Evolutionary conservation across 495 filamentous ascomycete species (phyloP), one percentile per base, ranked within the genome.

Genomic region (Neurospora terricola): DNA sequence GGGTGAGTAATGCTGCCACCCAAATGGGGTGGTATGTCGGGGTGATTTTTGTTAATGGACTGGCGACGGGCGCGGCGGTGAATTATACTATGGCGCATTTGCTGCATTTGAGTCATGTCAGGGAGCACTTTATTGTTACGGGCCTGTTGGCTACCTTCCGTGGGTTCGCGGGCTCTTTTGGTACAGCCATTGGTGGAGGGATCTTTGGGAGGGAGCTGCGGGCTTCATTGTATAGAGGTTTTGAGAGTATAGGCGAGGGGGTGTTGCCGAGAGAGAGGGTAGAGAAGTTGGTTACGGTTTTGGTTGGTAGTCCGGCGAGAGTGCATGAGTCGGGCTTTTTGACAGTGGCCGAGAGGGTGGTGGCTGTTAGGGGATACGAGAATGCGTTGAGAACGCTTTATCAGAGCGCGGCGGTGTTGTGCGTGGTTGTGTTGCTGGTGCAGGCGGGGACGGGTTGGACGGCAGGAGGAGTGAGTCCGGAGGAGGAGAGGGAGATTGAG

Each of bases 41-140:
- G 2, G 76, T 85, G 0, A 85, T 89, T 3, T 91, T 93, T 80
- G 11, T 87, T 30, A 91, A 92, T 76, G 92, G 92, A 0, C 78
- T 92, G n/a, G 86, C 85, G 74, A 89, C 90, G 4, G 92, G 92
- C 27, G 89, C 90, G 1, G 82, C 88, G 11, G 79, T 94, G 40
- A 94, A 93, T 79, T 96, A 94, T 79, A 91, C 89, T 0, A 85
- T 96, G 1, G 90, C 91, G 0, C 93, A 96, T 74, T 76, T 94
- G 7, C 84, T 94, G 16, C 89, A 94, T 75, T 80, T 93, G n/a
- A 90, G 89, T 2, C 80, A 78, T 0, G 84, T 86, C 0, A 81
- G 86, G 5, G 85, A 87, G 14, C 91, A 94, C 76, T 93, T 90
- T 75, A 88, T 94, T 73, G 89, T 90, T 23, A 92, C 88, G 2